phyloP scores from a whole-genome alignment of 2,329 filamentous ascomycete genomes.

The Alternaria rosae region DNA sequence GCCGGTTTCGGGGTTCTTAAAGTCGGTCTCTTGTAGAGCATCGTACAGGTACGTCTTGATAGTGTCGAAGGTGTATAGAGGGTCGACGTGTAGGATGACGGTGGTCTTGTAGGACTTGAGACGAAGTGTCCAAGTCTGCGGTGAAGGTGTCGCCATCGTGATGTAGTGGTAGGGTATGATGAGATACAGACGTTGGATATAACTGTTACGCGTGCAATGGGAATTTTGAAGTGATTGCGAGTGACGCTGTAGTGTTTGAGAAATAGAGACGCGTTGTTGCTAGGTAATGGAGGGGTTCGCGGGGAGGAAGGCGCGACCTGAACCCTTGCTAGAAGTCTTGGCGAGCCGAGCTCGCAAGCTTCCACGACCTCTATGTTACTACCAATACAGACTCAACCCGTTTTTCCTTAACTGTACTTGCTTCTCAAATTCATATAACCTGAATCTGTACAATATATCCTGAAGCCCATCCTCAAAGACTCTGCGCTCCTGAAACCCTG shows the following conservation, averaged over 20 bases:
- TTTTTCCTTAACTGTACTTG: no score
- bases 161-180: background rate
- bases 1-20: constrained; percentile 40
- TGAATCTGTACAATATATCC: no score
- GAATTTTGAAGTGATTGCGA: background rate
- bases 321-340: constrained; percentile 27
- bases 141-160: constrained; percentile 33
- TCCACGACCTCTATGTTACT: background rate
- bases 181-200: background rate
- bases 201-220: constrained; percentile 4
- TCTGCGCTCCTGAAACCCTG: background rate
- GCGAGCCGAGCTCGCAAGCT: constrained; percentile 18
- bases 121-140: constrained; percentile 53
- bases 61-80: constrained; percentile 49
- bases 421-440: no score
- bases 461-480: background rate
- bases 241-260: background rate
- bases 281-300: constrained; percentile 10
- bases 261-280: constrained; percentile 2
- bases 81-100: constrained; percentile 56
- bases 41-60: constrained; percentile 54
- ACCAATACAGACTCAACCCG: no score
- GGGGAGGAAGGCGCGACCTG: constrained; percentile 14
- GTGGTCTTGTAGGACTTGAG: constrained; percentile 58
- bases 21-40: constrained; percentile 51